Evolutionary conservation across 2,329 filamentous ascomycete species (phyloP).

Genomic region (Colletotrichum cuscutae): DNA sequence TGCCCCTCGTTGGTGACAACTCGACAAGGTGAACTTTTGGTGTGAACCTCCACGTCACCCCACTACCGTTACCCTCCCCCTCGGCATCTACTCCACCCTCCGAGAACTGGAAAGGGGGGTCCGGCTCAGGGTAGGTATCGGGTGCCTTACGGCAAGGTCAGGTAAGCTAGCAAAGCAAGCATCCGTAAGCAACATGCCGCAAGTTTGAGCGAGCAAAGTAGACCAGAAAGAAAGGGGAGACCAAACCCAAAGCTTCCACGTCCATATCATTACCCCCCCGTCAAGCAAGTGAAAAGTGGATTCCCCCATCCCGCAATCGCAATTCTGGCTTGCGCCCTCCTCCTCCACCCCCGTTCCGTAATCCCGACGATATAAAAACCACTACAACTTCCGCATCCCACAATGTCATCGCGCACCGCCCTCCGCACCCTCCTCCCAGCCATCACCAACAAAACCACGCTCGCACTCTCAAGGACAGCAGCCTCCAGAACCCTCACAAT

Average conservation of each 20-base stretch:
- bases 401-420: background rate
- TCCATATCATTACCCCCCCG: no score
- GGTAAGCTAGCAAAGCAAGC: background rate
- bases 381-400: background rate
- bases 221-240: background rate
- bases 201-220: background rate
- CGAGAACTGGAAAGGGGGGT: background rate
- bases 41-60: background rate
- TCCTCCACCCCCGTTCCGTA: slow-evolving; percentile 13
- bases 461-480: no score
- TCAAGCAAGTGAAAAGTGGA: slow-evolving; percentile 2
- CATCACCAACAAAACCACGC: background rate
- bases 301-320: slow-evolving; percentile 17
- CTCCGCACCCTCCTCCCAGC: background rate
- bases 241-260: background rate
- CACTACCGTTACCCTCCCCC: background rate
- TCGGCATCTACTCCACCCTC: slow-evolving; percentile 25
- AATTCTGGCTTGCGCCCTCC: background rate
- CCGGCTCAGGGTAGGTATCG: background rate
- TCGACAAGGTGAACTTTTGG: no score
- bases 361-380: slow-evolving; percentile 6
- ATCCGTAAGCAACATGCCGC: slow-evolving; percentile 17
- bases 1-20: background rate
- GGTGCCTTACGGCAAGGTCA: background rate
- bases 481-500: background rate